These are phyloP conservation scores for Candida xyloterini DNA, from an alignment of 805 yeast genomes.

Conservation along the genomic window DNA sequence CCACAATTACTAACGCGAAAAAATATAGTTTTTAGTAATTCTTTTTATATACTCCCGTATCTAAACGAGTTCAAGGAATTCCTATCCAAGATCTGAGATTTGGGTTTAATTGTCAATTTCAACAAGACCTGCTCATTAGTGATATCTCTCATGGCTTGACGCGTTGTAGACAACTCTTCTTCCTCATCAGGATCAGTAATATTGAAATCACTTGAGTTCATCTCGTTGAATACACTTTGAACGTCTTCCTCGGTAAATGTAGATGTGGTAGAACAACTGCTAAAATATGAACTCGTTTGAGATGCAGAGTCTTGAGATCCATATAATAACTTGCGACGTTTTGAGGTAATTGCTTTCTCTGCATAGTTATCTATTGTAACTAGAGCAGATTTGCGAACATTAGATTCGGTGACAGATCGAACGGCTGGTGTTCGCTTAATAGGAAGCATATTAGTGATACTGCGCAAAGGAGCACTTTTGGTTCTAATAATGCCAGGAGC, in stretches of 20 bases:
- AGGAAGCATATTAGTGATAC: neutral
- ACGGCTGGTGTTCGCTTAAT: neutral
- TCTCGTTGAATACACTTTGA: constrained; percentile 7
- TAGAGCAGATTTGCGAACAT: constrained; percentile 17
- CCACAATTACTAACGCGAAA: constrained; percentile 3
- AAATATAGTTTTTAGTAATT: constrained; percentile 1
- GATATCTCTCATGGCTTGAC: constrained; percentile 1
- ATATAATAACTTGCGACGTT: constrained; percentile 27
- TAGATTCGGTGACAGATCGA: constrained; percentile 2
- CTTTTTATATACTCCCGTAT: constrained; percentile 3
- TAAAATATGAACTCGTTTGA: constrained; percentile 22
- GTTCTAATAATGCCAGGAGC: no score
- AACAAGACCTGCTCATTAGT: constrained; percentile 1
- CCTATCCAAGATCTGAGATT: neutral
- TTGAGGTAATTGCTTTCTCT: constrained; percentile 22
- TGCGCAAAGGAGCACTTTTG: neutral
- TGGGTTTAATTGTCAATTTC: neutral
- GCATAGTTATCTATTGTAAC: constrained; percentile 24
- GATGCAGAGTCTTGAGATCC: constrained; percentile 12
- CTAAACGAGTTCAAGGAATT: constrained; percentile 2
- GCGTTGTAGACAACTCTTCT: constrained; percentile 8
- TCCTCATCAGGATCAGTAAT: constrained; percentile 29
- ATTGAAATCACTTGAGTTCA: constrained; percentile 30
- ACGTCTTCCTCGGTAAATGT: constrained; percentile 12
- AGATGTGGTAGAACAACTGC: constrained; percentile 1